Base-by-base conservation (phyloP, 2,329 filamentous ascomycete genomes). In the Scleromitrula shiraiana region DNA sequence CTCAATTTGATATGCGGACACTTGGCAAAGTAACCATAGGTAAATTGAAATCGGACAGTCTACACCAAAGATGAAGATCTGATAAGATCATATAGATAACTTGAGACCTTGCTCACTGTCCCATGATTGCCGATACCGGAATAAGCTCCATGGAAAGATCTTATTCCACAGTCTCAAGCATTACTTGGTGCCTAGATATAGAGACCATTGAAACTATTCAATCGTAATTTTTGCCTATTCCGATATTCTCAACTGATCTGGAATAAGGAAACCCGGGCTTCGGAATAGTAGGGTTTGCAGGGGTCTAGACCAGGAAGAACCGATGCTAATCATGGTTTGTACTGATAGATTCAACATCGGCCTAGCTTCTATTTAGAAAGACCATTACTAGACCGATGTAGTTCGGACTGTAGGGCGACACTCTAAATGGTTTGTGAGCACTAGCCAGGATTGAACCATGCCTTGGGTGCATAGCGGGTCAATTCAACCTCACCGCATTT, bases 1-100 rank as follows among this genome's bases (percentile, higher is more conserved):
- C 14, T 22, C 20, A 15, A 6, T n/a, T 22, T 7, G 14, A 5
- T 30, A 33, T 17, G 17, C 14, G 29, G 19, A 14, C 7, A 29
- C 7, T 9, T 10, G 15, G 19, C 17, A 12, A 14, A 10, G 23
- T 9, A 17, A 22, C 17, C 14, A 10, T 37, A 15, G 15, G 15
- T 26, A n/a, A n/a, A 27, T 37, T 10, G 14, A n/a, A 42, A 20
- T 6, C 6, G 10, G 17, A 9, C 8, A 22, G 14, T n/a, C n/a
- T n/a, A n/a, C n/a, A n/a, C n/a, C n/a, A 23, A 42, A n/a, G 30
- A 22, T n/a, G 33, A 23, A 2, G 40, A 42, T 42, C 40, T 42
- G 40, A 42, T 24, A 33, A 42, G 17, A 41, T 20, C 32, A 33
- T 26, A 39, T 39, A 39, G 9, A 30, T 33, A 7, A n/a, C 7